Conservation (phyloP, 768 basidiomycete species). For the Leccinellum luteum region DNA sequence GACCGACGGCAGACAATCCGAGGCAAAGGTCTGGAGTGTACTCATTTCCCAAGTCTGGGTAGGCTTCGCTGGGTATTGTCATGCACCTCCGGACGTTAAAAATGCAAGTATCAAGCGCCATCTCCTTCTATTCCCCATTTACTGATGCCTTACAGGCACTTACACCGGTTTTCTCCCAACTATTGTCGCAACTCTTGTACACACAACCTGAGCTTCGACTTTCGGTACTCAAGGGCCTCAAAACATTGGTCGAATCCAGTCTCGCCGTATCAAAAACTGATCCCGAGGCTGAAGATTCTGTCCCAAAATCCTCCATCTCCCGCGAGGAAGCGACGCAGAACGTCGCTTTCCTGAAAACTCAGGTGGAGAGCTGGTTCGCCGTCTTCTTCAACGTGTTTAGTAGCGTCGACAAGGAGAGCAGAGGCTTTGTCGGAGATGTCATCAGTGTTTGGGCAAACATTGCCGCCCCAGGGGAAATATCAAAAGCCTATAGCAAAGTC, state of each 20-base stretch:
- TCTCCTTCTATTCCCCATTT: background rate
- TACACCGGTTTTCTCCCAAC: conserved; percentile 72
- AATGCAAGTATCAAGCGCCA: conserved; percentile 42
- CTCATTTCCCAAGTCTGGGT: conserved; percentile 93
- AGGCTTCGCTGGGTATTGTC: conserved; percentile 89
- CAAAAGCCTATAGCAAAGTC: conserved; percentile 80
- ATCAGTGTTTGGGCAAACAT: conserved; percentile 85
- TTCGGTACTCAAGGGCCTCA: conserved; percentile 78
- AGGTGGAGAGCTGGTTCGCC: conserved; percentile 91
- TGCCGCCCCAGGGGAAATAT: conserved; percentile 72
- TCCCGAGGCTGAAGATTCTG: conserved; percentile 26
- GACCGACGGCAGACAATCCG: conserved; percentile 65
- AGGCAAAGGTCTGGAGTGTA: conserved; percentile 95
- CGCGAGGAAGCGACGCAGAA: conserved; percentile 62
- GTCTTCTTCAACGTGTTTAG: conserved; percentile 98
- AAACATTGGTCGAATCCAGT: conserved; percentile 79
- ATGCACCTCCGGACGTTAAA: conserved; percentile 70
- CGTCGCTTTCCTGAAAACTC: conserved; percentile 65
- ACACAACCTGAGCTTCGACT: conserved; percentile 81
- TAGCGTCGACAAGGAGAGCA: conserved; percentile 68
- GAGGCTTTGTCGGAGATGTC: conserved; percentile 82
- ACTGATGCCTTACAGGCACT: conserved; percentile 52
- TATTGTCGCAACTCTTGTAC: conserved; percentile 94
- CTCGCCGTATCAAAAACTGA: conserved; percentile 43
- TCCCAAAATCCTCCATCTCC: conserved; percentile 39